These are phyloP conservation scores for Henckelia pumila DNA, from an alignment of 257 asterid species.

Conservation along the genomic window DNA sequence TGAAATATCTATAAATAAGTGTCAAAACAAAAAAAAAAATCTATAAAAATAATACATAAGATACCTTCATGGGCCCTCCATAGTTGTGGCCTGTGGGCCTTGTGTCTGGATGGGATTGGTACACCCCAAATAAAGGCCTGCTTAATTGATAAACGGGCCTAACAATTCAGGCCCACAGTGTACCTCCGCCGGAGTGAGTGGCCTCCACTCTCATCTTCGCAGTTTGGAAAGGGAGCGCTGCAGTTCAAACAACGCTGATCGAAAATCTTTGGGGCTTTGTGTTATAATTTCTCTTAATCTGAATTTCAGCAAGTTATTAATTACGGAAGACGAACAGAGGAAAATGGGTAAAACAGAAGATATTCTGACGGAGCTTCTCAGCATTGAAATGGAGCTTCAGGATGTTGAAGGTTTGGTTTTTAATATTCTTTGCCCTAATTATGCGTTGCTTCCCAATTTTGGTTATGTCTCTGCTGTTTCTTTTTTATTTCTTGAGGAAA, in stretches of 20 bases:
- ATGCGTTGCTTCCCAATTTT: background rate
- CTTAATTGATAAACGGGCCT: background rate
- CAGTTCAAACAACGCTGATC: background rate
- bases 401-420: constrained; percentile 68
- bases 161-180: background rate
- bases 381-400: constrained; percentile 76
- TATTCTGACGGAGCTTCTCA: constrained; percentile 69
- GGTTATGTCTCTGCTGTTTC: background rate
- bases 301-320: background rate
- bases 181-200: background rate
- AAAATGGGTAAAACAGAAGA: constrained; percentile 66
- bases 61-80: background rate
- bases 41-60: too few relatives aligned
- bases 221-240: background rate
- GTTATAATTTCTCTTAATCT: background rate
- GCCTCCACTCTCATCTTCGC: background rate
- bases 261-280: background rate
- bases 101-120: background rate
- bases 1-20: too few relatives aligned
- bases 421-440: constrained; percentile 1
- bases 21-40: too few relatives aligned
- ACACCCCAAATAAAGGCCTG: background rate
- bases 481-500: background rate
- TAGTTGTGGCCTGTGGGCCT: background rate
- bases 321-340: background rate